Evolutionary conservation across 2,329 filamentous ascomycete species (phyloP).

Genomic region (Colletotrichum sp.): DNA sequence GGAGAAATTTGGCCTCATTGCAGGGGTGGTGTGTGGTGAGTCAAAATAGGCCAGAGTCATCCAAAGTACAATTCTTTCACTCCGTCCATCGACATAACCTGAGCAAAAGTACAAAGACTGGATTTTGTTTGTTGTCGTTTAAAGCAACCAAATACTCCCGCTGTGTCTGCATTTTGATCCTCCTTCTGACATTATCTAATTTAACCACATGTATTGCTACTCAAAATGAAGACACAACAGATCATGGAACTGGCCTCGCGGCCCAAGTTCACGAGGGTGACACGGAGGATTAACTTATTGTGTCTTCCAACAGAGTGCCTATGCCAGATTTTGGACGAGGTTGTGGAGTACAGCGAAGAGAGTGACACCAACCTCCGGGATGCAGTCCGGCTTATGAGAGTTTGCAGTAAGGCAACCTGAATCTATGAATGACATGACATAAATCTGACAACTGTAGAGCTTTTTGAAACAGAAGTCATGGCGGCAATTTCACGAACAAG

Average conservation of each 20-base stretch:
- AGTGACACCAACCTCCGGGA: not conserved
- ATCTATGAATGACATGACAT: not conserved
- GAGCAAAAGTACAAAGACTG: not conserved
- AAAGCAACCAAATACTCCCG: not conserved
- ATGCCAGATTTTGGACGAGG: not conserved
- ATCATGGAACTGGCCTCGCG: too few relatives aligned
- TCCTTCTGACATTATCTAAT: rapidly evolving
- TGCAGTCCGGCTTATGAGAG: not conserved
- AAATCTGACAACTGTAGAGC: not conserved
- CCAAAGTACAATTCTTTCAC: not conserved
- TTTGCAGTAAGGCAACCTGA: not conserved
- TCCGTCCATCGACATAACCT: not conserved
- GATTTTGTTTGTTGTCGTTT: not conserved
- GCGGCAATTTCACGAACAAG: not conserved
- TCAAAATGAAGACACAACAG: not conserved
- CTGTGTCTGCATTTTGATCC: not conserved
- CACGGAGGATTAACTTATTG: not conserved
- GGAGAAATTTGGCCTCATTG: not conserved
- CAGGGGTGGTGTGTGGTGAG: not conserved
- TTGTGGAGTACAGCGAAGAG: not conserved
- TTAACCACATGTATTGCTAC: not conserved
- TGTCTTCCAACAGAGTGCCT: not conserved
- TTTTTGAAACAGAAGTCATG: not conserved
- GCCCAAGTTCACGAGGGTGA: not conserved
- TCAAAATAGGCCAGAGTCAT: not conserved